A percentile compares a stretch with the other conserved stretches of the same genome.
phyloP scores from a whole-genome alignment of 169 alveolate species.

The Plasmodium relictum region DNA sequence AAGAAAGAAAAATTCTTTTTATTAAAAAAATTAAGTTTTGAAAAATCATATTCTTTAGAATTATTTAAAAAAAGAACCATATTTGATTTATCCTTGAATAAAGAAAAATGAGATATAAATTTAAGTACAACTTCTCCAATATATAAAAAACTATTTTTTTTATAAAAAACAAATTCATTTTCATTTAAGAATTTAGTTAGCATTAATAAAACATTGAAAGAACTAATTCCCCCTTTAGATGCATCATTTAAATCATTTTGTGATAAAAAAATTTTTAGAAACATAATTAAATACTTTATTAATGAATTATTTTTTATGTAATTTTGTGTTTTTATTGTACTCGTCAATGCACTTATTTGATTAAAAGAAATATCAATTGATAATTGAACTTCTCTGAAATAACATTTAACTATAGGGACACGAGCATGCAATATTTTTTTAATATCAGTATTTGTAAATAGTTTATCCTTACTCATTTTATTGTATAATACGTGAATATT shows the following conservation, averaged over 20 bases:
- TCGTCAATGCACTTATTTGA: slow-evolving; percentile 25
- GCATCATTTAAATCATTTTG: slow-evolving; percentile 48
- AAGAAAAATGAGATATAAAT: slow-evolving; percentile 24
- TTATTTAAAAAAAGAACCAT: slow-evolving; percentile 8
- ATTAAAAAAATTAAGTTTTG: neutral
- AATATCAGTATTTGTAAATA: slow-evolving; percentile 10
- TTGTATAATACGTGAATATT: slow-evolving; percentile 13
- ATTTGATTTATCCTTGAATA: slow-evolving; percentile 23
- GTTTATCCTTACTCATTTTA: neutral
- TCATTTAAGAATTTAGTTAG: slow-evolving; percentile 1
- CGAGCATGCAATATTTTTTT: slow-evolving; percentile 5
- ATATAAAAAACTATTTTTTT: slow-evolving; percentile 17
- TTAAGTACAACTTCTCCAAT: slow-evolving; percentile 56
- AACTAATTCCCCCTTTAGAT: slow-evolving; percentile 51
- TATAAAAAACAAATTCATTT: slow-evolving; percentile 2
- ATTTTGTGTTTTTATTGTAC: slow-evolving; percentile 29
- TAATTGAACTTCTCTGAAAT: slow-evolving; percentile 3
- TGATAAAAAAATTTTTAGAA: slow-evolving; percentile 27
- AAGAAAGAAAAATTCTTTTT: too few relatives aligned
- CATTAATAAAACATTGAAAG: slow-evolving; percentile 18
- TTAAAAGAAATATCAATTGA: slow-evolving; percentile 34
- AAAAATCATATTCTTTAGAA: neutral
- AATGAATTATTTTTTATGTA: slow-evolving; percentile 5
- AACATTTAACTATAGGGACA: slow-evolving; percentile 59
- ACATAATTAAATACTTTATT: slow-evolving; percentile 24